These are phyloP conservation scores for Neopestalotiopsis sp. DNA, from an alignment of 2,329 filamentous ascomycete species.

Conservation along the genomic window DNA sequence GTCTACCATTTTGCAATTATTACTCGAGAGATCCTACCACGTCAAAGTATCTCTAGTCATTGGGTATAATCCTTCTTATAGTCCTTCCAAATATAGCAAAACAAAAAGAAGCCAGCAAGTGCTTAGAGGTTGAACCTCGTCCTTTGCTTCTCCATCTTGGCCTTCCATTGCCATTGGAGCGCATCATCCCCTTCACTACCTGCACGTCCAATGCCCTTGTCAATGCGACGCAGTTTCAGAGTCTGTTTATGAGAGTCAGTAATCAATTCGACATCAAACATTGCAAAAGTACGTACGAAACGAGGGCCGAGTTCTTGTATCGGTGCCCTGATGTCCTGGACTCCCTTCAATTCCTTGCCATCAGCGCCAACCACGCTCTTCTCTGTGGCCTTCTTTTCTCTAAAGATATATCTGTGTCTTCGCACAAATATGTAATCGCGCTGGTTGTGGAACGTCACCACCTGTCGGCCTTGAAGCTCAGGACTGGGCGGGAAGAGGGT, in stretches of 20 bases:
- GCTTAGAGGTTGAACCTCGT: conserved; percentile 90
- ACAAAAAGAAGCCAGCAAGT: not conserved
- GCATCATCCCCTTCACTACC: conserved; percentile 74
- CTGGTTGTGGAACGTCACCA: conserved; percentile 93
- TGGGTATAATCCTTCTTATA: not conserved
- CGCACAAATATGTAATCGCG: conserved; percentile 19
- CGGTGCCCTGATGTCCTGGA: conserved; percentile 84
- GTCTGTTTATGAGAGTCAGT: conserved; percentile 47
- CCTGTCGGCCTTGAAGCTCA: conserved; percentile 84
- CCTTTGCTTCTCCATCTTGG: conserved; percentile 89
- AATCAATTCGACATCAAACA: not conserved
- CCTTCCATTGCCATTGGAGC: conserved; percentile 96
- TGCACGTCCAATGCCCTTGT: conserved; percentile 80
- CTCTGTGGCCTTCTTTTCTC: conserved; percentile 85
- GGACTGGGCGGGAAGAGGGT: conserved; percentile 80
- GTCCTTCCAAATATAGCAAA: not conserved
- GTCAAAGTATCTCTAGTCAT: conserved; percentile 18
- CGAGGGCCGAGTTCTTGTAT: conserved; percentile 89
- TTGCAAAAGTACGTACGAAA: conserved; percentile 14
- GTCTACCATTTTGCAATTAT: not conserved
- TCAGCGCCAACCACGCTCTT: conserved; percentile 84
- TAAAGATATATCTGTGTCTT: conserved; percentile 88
- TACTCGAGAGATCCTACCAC: not conserved
- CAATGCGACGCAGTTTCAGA: conserved; percentile 86
- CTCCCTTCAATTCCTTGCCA: conserved; percentile 82